Evolutionary conservation across 495 filamentous ascomycete genomes (phyloP), one percentile per base, ranked within the genome.

Genomic region (Astrocystis sublimbata): DNA sequence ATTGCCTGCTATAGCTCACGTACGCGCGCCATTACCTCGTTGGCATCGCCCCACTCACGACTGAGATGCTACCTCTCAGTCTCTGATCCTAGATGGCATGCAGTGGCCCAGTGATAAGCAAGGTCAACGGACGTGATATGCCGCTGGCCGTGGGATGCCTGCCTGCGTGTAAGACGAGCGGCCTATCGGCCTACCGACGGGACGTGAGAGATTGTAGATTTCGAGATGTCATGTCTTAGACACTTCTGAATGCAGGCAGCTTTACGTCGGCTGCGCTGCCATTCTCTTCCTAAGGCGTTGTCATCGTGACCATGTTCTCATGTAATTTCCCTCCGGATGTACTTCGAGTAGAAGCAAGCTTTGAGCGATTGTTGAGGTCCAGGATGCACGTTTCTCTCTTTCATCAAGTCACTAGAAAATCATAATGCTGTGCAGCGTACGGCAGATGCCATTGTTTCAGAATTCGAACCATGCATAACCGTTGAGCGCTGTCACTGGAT

Each of bases 361-460:
- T n/a, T n/a, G n/a, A n/a, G n/a, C n/a, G n/a, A n/a, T n/a, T n/a
- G n/a, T n/a, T n/a, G n/a, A n/a, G n/a, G n/a, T n/a, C n/a, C n/a
- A n/a, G n/a, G n/a, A n/a, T n/a, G n/a, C n/a, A n/a, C n/a, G n/a
- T n/a, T n/a, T n/a, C n/a, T n/a, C n/a, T n/a, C n/a, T n/a, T n/a
- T n/a, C n/a, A n/a, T n/a, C n/a, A n/a, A n/a, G n/a, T n/a, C n/a
- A n/a, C n/a, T n/a, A n/a, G n/a, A n/a, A n/a, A n/a, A n/a, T n/a
- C 10, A 53, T 53, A 13, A 24, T 53, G 58, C 38, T 61, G 58
- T 43, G 38, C 40, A n/a, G 47, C 19, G 58, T 53, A 61, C 33
- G 30, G 31, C 58, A 52, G 36, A 51, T 61, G 58, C 58, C 58
- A 61, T 49, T 53, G 58, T 61, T 61, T 61, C 58, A 61, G 49